Conservation (phyloP, 2,329 filamentous ascomycete genomes). For the Dactylonectria estremocensis region DNA sequence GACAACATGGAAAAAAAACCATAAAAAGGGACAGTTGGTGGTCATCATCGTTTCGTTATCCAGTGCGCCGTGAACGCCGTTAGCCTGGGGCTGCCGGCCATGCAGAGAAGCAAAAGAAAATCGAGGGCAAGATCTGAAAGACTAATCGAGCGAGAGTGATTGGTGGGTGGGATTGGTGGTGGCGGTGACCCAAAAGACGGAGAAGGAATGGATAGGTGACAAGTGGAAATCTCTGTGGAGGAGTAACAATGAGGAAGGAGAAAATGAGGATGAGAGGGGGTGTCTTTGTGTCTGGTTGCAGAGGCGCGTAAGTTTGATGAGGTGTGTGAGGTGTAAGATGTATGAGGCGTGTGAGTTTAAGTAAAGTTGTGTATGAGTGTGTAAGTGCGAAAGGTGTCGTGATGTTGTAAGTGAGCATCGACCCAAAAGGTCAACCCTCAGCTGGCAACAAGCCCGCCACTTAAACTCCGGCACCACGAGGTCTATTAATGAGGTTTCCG, state of each 20-base stretch:
- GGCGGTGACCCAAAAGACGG: slow-evolving; percentile 25
- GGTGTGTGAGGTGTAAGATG: not conserved
- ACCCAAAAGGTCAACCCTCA: not conserved
- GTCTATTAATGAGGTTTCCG: slow-evolving; percentile 70
- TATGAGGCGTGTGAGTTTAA: not conserved
- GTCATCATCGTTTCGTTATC: slow-evolving; percentile 44
- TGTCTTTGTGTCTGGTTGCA: not conserved
- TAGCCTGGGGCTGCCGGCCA: slow-evolving; percentile 37
- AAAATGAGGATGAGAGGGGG: slow-evolving; percentile 5
- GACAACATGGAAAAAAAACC: slow-evolving; percentile 18
- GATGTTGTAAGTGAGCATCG: not conserved
- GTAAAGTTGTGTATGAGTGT: not conserved
- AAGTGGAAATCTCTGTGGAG: not conserved
- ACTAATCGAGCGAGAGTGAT: slow-evolving; percentile 14
- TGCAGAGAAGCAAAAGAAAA: slow-evolving; percentile 32
- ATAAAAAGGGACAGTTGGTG: slow-evolving; percentile 22
- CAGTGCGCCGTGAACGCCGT: slow-evolving; percentile 38
- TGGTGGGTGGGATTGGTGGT: not conserved
- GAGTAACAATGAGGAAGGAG: slow-evolving; percentile 7
- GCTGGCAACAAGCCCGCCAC: not conserved
- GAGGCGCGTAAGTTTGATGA: not conserved
- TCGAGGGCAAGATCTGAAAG: slow-evolving; percentile 14
- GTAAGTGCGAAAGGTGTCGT: no score
- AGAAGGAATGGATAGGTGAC: slow-evolving; percentile 44
- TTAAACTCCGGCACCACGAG: slow-evolving; percentile 51